Evolutionary conservation across 306 rosid species (phyloP).

Genomic region (Acacia acuminata): DNA sequence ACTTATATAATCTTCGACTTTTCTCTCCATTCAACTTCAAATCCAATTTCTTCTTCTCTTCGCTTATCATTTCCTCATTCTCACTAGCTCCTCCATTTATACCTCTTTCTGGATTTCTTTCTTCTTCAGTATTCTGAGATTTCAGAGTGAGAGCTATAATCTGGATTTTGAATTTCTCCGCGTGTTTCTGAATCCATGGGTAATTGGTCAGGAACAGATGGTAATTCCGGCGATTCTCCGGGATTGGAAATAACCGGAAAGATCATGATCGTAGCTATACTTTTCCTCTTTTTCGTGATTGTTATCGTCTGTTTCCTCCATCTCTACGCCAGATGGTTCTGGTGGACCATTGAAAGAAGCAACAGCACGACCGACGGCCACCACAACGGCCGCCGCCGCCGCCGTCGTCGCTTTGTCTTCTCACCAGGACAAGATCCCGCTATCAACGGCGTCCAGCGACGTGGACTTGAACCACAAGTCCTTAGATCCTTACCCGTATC

Average conservation of each 20-base stretch:
- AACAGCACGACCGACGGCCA: constrained; percentile 6
- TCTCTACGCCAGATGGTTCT: constrained; percentile 69
- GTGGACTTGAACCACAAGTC: constrained; percentile 67
- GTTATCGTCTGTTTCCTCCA: constrained; percentile 59
- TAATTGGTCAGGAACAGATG: constrained; percentile 10
- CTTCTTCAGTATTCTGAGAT: neutral
- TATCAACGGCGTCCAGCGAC: constrained; percentile 1
- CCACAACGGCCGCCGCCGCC: constrained; percentile 41
- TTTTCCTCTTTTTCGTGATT: constrained; percentile 65
- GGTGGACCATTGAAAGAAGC: constrained; percentile 46
- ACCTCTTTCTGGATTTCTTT: neutral
- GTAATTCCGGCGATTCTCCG: constrained; percentile 35
- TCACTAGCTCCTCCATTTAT: neutral
- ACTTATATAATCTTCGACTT: neutral
- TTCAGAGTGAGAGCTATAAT: neutral
- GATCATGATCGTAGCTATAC: constrained; percentile 58
- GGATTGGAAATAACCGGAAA: constrained; percentile 67
- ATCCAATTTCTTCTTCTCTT: constrained; percentile 35
- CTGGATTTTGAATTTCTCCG: neutral
- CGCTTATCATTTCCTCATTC: neutral
- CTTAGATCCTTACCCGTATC: constrained; percentile 64
- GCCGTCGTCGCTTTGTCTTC: constrained; percentile 56
- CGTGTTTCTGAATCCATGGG: constrained; percentile 32
- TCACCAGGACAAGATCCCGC: constrained; percentile 49
- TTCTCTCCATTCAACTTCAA: constrained; percentile 28